Evolutionary conservation across 352 stramenopile genomes (phyloP).

Genomic region (Phytophthora palmivora): DNA sequence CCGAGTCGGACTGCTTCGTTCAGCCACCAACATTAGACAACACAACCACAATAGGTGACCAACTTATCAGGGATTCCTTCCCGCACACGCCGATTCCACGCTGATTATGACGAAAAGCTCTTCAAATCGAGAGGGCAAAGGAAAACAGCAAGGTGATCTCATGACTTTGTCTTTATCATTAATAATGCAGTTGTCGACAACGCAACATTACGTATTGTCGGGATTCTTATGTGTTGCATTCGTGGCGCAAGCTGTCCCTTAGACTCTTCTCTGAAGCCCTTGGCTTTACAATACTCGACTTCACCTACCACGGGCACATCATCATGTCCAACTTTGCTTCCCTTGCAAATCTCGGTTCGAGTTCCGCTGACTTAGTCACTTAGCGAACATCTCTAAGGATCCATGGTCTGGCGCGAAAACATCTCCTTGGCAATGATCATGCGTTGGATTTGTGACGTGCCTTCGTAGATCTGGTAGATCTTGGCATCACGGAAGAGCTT

Average conservation of each 20-base stretch:
- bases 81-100: not conserved
- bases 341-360: slow-evolving; percentile 12
- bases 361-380: slow-evolving; percentile 6
- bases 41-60: slow-evolving; percentile 5
- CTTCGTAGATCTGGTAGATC: slow-evolving; percentile 94
- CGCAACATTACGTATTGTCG: too few species aligned
- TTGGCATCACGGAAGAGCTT: slow-evolving; percentile 93
- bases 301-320: slow-evolving; percentile 18
- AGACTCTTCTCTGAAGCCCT: slow-evolving; percentile 27
- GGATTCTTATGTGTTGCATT: slow-evolving; percentile 6
- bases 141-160: slow-evolving; percentile 1
- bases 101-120: not conserved
- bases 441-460: slow-evolving; percentile 92
- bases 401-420: slow-evolving; percentile 70
- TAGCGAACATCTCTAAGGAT: slow-evolving; percentile 37
- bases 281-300: slow-evolving; percentile 9
- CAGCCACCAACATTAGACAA: too few species aligned
- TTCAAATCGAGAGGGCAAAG: not conserved
- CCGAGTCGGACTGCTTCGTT: too few species aligned
- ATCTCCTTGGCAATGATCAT: slow-evolving; percentile 93
- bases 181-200: too few species aligned
- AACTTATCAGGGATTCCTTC: too few species aligned
- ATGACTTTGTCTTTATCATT: slow-evolving; percentile 9
- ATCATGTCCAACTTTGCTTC: slow-evolving; percentile 10
- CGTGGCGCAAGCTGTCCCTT: not conserved